A percentile compares a stretch with the other conserved stretches of the same genome.
phyloP scores from a whole-genome alignment of 305 asterid genomes.

The Nicotiana rustica region DNA sequence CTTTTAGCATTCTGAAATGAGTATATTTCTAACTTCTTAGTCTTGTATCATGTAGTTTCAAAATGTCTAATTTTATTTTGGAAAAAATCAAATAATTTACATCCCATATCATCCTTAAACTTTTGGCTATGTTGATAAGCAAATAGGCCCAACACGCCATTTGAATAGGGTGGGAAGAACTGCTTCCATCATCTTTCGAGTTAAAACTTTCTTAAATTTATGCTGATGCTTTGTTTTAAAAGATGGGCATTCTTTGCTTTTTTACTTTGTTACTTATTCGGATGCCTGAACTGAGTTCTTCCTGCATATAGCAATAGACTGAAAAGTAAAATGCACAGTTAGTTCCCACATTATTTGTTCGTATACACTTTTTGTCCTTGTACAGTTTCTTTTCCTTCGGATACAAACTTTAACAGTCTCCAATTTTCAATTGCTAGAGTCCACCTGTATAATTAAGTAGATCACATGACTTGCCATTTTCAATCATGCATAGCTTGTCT shows the following conservation, averaged over 20 bases:
- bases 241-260: neutral
- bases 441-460: constrained; percentile 16
- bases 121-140: neutral
- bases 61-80: neutral
- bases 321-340: neutral
- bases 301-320: neutral
- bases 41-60: neutral
- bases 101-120: neutral
- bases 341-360: constrained; percentile 9
- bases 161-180: neutral
- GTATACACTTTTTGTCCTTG: neutral
- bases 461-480: neutral
- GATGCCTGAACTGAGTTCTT: neutral
- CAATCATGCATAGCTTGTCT: neutral
- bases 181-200: neutral
- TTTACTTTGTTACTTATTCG: neutral
- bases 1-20: constrained; percentile 6
- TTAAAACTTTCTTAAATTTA: neutral
- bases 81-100: neutral
- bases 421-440: neutral
- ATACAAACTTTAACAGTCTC: neutral
- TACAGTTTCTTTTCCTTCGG: neutral
- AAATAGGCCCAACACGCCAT: neutral
- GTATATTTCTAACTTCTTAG: neutral
- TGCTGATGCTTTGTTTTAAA: constrained; percentile 15